Evolutionary conservation across 148 eudicot species (phyloP).

Genomic region (Camellia japonica): DNA sequence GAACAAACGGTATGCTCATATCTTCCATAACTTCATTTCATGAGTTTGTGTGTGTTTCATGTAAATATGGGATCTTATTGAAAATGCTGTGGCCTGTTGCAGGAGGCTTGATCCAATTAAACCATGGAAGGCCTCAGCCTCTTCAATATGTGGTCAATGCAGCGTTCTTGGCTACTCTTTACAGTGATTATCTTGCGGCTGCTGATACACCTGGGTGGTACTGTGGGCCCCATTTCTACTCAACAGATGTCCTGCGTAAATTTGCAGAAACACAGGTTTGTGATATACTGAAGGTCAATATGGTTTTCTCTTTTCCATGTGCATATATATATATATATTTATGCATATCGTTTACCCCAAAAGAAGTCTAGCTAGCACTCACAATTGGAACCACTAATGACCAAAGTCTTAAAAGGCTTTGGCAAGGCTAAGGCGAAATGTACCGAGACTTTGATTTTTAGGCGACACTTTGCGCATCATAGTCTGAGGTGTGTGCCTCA

Average conservation of each 20-base stretch:
- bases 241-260: constrained; percentile 55
- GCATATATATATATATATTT: background rate
- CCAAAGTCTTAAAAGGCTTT: background rate
- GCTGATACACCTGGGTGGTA: constrained; percentile 93
- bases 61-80: background rate
- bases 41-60: background rate
- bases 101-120: constrained; percentile 88
- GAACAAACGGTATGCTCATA: constrained; percentile 62
- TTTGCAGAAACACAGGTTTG: constrained; percentile 85
- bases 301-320: background rate
- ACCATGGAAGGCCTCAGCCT: constrained; percentile 90
- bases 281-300: background rate
- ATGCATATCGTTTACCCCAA: background rate
- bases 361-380: background rate
- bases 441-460: no score
- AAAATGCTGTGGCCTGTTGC: constrained; percentile 13
- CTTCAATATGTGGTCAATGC: constrained; percentile 94
- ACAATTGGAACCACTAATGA: background rate
- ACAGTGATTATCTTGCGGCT: constrained; percentile 78
- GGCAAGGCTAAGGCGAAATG: no score
- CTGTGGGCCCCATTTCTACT: constrained; percentile 82
- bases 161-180: constrained; percentile 84
- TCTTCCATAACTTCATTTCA: background rate
- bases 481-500: no score
- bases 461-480: no score